Evolutionary conservation across 2,329 filamentous ascomycete species (phyloP), one percentile per base, ranked within the genome.

Genomic region (Ramularia endophylla): DNA sequence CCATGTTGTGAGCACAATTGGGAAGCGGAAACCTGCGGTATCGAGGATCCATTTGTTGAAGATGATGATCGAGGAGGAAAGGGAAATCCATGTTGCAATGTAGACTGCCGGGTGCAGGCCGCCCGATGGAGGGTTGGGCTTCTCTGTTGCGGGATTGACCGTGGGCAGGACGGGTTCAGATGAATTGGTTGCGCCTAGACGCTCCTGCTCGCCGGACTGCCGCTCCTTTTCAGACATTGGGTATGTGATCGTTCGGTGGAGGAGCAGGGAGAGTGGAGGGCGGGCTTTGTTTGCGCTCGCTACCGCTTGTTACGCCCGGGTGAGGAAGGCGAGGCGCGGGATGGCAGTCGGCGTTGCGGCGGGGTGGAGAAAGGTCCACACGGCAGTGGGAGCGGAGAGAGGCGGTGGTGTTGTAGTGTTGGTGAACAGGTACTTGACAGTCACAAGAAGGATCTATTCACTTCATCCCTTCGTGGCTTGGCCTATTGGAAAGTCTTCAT

Each of bases 11-110:
- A 98, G 77, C 60, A 95, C 81, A 59, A 89, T 84, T 40, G 83
- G 70, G 61, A 69, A 76, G 47, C 66, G 78, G 73, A 95, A 95
- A 50, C 86, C 77, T 50, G 83, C 76, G 28, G 83, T 89, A 59
- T 90, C 82, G 49, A 97, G 77, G 59, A 98, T 87, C 80, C 87
- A 95, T 79, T 98, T 98, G 81, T 98, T 97, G 83, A 95, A 97
- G 48, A 98, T 75, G 65, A 98, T 98, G 62, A 97, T 88, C 58
- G 84, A 87, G 31, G 88, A 95, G 61, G 87, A 94, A 65, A 95
- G 75, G 45, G 81, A 73, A 62, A 98, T 97, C 92, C 92, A 98
- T 55, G 81, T 74, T 58, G 69, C 71, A 60, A 95, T 87, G 68
- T 95, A 95, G 66, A 94, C 70, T n/a, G 84, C 80, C 44, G 89